Percentiles rank a stretch among this genome's conserved stretches.
Evolutionary conservation across 805 yeast species (phyloP).

Genomic region (Huiozyma sinensis): DNA sequence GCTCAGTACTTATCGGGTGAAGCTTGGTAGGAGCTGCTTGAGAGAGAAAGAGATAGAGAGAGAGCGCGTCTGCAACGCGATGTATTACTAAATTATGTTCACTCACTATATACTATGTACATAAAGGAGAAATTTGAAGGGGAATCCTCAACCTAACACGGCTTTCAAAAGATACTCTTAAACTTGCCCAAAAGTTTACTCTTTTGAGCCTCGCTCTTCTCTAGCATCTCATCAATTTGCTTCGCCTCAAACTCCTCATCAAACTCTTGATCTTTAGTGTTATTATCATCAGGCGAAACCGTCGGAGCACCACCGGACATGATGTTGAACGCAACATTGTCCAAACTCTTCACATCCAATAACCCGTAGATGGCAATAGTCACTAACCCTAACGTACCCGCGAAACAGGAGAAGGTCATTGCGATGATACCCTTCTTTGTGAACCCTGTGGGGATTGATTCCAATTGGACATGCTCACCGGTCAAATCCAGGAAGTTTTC

Average conservation of each 20-base stretch:
- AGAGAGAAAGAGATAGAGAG: no score
- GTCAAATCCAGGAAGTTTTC: constrained; percentile 52
- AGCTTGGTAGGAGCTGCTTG: background rate
- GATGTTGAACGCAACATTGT: no score
- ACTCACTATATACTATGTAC: no score
- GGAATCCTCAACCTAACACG: no score
- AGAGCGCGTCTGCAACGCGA: background rate
- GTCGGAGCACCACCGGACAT: no score
- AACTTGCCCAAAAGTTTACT: background rate
- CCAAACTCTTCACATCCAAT: constrained; percentile 39
- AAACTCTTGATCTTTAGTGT: no score
- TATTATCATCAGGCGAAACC: no score
- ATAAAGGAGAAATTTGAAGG: no score
- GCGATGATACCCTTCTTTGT: constrained; percentile 94
- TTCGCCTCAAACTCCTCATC: constrained; percentile 49
- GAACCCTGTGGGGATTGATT: constrained; percentile 73
- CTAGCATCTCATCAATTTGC: background rate
- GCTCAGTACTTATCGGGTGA: no score
- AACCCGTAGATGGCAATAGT: constrained; percentile 77
- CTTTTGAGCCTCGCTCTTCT: constrained; percentile 30
- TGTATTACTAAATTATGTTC: no score
- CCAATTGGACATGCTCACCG: constrained; percentile 64
- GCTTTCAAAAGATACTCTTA: background rate
- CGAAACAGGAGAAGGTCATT: constrained; percentile 75
- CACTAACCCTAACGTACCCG: constrained; percentile 74